Evolutionary conservation across 2,329 filamentous ascomycete genomes (phyloP), one percentile per base, ranked within the genome.

Genomic region (Diplodia intermedia): DNA sequence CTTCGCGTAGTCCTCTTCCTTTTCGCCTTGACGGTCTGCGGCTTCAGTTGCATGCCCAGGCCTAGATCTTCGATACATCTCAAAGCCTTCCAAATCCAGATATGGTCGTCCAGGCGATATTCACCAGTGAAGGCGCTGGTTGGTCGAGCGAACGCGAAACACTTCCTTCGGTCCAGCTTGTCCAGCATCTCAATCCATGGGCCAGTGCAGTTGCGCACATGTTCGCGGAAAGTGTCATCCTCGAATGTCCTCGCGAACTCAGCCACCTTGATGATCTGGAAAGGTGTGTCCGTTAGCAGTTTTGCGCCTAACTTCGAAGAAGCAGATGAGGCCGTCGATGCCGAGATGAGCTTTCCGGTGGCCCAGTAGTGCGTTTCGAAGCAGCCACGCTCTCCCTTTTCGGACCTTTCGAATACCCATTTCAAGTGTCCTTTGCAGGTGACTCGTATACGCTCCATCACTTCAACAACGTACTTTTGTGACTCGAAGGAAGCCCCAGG

Each of bases 41-140:
- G 31, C n/a, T 55, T 53, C 26, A 65, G 26, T 4, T 52, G 52
- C 3, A 20, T 23, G 2, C 20, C 36, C 2, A 68, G 31, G 15
- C 61, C 61, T 2, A 65, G 23, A 3, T 65, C 40, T 29, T 68
- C 49, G 15, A 68, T 56, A 4, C 50, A 66, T 26, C 31, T 53
- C 6, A 68, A 40, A 8, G 60, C 67, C 6, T 49, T 66, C 67
- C 67, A 68, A 8, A 66, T 68, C 67, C 67, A 68, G 6, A 68
- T 52, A 18, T 68, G 60, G 23, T 66, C 50, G 2, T 68, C 67
- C n/a, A 68, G 23, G 7, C 50, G 60, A n/a, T 55, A 57, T 15
- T 47, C 43, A 2, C 36, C 40, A 6, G 54, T 57, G 38, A 47
- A 47, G 9, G 53, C 54, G 14, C 43, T 40, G 4, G 31, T 15